Evolutionary conservation across 2,329 filamentous ascomycete genomes (phyloP).

Genomic region (Cladophialophora exuberans): DNA sequence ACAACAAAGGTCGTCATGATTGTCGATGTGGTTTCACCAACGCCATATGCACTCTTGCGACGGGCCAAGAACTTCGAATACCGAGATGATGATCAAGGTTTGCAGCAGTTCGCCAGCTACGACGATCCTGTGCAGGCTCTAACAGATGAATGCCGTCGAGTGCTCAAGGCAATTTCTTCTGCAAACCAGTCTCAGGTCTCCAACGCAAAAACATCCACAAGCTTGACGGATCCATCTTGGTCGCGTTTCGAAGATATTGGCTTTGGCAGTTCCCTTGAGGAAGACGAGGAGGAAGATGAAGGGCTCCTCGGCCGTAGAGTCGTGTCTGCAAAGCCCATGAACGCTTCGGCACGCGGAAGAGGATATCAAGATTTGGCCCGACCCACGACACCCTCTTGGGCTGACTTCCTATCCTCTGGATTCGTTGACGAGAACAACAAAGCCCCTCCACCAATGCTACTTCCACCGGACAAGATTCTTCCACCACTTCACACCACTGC

Average conservation of each 20-base stretch:
- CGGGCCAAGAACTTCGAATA: conserved; percentile 96
- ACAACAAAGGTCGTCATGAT: conserved; percentile 96
- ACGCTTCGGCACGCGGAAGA: conserved; percentile 34
- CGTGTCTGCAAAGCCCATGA: conserved; percentile 13
- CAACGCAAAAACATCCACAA: conserved; percentile 70
- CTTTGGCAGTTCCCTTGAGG: conserved; percentile 76
- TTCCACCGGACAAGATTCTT: conserved; percentile 90
- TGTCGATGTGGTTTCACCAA: conserved; percentile 91
- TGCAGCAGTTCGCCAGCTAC: conserved; percentile 84
- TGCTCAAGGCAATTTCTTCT: conserved; percentile 83
- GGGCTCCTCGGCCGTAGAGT: conserved; percentile 45
- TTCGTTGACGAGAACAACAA: conserved; percentile 79
- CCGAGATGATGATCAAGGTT: conserved; percentile 79
- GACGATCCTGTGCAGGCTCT: conserved; percentile 86
- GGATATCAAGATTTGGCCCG: conserved; percentile 63
- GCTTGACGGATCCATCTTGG: conserved; percentile 85
- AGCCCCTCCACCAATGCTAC: conserved; percentile 67
- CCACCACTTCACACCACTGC: conserved; percentile 76
- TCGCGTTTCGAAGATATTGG: conserved; percentile 95
- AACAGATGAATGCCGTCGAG: conserved; percentile 91
- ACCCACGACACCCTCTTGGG: conserved; percentile 96
- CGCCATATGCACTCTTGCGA: conserved; percentile 86
- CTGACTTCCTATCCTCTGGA: conserved; percentile 92
- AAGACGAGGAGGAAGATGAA: conserved; percentile 68
- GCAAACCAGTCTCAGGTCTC: conserved; percentile 83